Evolutionary conservation across 2,329 filamentous ascomycete species (phyloP), one percentile per base, ranked within the genome.

Genomic region (Ceratocystis colombiana): DNA sequence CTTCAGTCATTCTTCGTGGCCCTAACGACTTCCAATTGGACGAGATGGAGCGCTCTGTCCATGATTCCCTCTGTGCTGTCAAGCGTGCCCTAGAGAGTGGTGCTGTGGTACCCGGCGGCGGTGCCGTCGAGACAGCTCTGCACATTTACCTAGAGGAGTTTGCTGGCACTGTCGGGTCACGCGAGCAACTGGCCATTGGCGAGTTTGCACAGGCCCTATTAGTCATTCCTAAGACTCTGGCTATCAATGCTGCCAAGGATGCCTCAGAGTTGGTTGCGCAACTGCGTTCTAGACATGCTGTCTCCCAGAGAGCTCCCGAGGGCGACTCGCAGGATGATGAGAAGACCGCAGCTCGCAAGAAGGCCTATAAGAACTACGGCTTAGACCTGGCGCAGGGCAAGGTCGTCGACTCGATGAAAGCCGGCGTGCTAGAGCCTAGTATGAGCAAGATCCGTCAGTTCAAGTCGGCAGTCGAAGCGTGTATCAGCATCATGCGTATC

Each of bases 91-190:
- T 99, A 6, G 94, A 99, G 79, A 96, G 90, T 73, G 94, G 94
- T 73, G 92, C 89, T 77, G 95, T 99, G 70, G 94, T 99, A 48
- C 94, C 94, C 17, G 94, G 94, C 70, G 94, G 94, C 70, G 94
- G 93, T 74, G 94, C 94, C 55, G 93, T 96, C 25, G 94, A 99
- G 81, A 97, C 94, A n/a, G 94, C 94, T 62, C 84, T 99, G 70
- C 94, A 97, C 80, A 99, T 99, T 75, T 99, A 97, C 79, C 84
- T 99, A 44, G 94, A 99, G 79, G 94, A 99, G 78, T 99, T 96
- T 77, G 94, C 94, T 64, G 93, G 94, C 72, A 97, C 94, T 46
- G 93, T 99, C 69, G 91, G 93, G 71, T 97, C 93, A 65, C 87
- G 94, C 72, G 94, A 99, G 78, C 94, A 99, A 80, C 86, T 99